Evolutionary conservation across 2,329 filamentous ascomycete genomes (phyloP).

Genomic region (Cladophialophora bantiana): DNA sequence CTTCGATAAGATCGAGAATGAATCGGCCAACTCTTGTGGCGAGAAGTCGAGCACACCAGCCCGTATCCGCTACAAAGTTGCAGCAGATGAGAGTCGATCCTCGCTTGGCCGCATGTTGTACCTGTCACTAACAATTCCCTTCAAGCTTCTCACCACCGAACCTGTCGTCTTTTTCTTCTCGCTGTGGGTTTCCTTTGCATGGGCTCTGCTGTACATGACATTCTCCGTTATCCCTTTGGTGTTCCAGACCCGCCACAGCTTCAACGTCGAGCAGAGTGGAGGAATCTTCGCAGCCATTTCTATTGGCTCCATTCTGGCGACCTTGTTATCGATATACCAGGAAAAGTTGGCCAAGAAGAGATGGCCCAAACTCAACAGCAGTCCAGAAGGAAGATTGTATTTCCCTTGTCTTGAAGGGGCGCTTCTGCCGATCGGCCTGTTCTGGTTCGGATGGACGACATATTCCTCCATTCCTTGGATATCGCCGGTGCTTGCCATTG

Average conservation of each 20-base stretch:
- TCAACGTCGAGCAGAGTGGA: constrained; percentile 71
- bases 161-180: constrained; percentile 76
- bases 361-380: constrained; percentile 46
- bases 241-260: constrained; percentile 71
- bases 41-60: constrained; percentile 4
- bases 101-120: constrained; percentile 38
- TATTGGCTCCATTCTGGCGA: constrained; percentile 70
- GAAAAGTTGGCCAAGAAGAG: constrained; percentile 53
- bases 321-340: constrained; percentile 73
- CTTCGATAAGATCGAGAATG: constrained; percentile 70
- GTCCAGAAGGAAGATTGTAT: constrained; percentile 81
- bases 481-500: constrained; percentile 72
- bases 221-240: constrained; percentile 82
- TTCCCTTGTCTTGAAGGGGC: constrained; percentile 79
- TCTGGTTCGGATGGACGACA: constrained; percentile 77
- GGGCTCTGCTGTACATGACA: constrained; percentile 86
- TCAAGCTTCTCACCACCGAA: constrained; percentile 65
- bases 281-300: constrained; percentile 78
- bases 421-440: constrained; percentile 79
- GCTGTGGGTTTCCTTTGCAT: constrained; percentile 87
- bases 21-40: constrained; percentile 63
- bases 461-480: constrained; percentile 70
- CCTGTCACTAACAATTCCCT: constrained; percentile 37
- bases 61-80: constrained; percentile 37
- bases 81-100: constrained; percentile 35